Evolutionary conservation across 2,329 filamentous ascomycete species (phyloP).

Genomic region (Colletotrichum somersetense): DNA sequence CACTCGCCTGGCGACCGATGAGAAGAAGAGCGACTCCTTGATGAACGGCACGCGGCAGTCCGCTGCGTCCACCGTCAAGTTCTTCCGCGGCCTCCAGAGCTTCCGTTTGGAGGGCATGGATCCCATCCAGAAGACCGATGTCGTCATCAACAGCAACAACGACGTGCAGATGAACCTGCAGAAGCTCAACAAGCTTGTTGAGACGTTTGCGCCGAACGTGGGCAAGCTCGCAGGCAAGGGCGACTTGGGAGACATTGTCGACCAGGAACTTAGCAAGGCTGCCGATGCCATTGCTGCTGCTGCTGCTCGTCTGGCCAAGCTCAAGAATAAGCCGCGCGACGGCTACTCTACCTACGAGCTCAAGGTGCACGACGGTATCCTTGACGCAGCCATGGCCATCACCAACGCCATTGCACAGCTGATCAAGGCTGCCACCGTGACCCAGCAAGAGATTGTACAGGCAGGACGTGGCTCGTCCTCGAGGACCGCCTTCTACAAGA

Average conservation of each 20-base stretch:
- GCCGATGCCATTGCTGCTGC: conserved; percentile 96
- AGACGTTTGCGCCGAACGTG: conserved; percentile 90
- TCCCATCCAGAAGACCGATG: conserved; percentile 91
- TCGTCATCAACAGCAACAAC: conserved; percentile 97
- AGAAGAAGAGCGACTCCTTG: conserved; percentile 91
- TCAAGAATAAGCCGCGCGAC: conserved; percentile 96
- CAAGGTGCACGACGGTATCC: conserved; percentile 93
- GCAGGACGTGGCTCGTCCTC: conserved; percentile 90
- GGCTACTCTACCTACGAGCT: conserved; percentile 97
- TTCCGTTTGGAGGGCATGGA: conserved; percentile 94
- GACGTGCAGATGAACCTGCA: conserved; percentile 96
- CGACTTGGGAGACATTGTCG: conserved; percentile 93
- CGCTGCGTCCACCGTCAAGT: conserved; percentile 88
- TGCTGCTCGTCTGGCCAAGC: conserved; percentile 86
- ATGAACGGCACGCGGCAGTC: conserved; percentile 86
- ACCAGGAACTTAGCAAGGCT: conserved; percentile 90
- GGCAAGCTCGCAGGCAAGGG: conserved; percentile 84
- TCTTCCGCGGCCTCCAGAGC: conserved; percentile 94
- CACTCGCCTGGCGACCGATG: conserved; percentile 90
- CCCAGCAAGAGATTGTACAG: conserved; percentile 96
- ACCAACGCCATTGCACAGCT: conserved; percentile 94
- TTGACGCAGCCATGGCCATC: conserved; percentile 92
- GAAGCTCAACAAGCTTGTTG: conserved; percentile 91
- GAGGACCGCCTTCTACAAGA: conserved; percentile 97
- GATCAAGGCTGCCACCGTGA: conserved; percentile 93